phyloP scores from a whole-genome alignment of 768 basidiomycete genomes.

The Suillus paluster region DNA sequence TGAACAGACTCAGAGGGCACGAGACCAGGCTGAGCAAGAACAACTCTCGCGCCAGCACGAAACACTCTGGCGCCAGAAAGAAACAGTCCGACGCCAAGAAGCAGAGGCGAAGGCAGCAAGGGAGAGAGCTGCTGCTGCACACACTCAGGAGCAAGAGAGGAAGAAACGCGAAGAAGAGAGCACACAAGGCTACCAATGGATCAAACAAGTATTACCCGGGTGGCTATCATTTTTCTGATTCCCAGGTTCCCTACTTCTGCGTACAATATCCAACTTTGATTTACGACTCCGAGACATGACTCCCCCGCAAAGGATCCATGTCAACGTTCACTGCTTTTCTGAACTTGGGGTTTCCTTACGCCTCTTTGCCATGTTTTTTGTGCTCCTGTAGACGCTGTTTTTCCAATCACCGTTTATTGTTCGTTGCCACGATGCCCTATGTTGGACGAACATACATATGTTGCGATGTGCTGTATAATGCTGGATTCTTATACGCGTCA shows the following conservation, averaged over 20 bases:
- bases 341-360: no score
- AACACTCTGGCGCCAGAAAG: conserved; percentile 21
- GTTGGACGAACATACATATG: no score
- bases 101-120: conserved; percentile 20
- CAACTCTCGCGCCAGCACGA: conserved; percentile 20
- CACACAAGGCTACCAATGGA: conserved; percentile 50
- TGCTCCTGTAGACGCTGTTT: no score
- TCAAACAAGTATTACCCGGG: conserved; percentile 44
- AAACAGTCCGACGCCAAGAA: conserved; percentile 22
- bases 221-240: conserved; percentile 45
- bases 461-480: no score
- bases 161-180: conserved; percentile 28
- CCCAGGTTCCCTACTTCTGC: conserved; percentile 25
- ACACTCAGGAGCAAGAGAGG: conserved; percentile 32
- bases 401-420: no score
- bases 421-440: no score
- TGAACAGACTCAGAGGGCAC: conserved; percentile 22
- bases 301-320: no score
- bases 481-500: no score
- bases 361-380: no score
- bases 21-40: conserved; percentile 22
- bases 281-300: not conserved
- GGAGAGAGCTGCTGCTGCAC: conserved; percentile 24
- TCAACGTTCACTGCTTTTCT: no score
- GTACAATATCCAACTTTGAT: not conserved